Conservation (phyloP, 2,329 filamentous ascomycete genomes). For the Cryphonectria parasitica region DNA sequence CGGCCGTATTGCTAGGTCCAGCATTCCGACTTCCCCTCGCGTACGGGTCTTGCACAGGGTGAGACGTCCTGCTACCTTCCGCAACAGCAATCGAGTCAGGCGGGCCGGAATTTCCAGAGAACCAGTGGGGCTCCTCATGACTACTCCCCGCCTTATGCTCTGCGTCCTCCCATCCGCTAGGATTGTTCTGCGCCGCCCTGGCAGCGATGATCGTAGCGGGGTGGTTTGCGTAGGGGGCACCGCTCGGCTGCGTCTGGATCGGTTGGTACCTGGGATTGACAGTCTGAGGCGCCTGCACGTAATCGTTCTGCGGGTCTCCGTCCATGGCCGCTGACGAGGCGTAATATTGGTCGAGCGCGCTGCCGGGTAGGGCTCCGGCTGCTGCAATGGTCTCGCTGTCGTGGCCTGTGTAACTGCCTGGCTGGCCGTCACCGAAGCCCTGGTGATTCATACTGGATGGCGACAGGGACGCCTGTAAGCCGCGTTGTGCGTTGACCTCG, state of each 20-base stretch:
- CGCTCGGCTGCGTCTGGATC: constrained; percentile 31
- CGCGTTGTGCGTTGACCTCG: constrained; percentile 75
- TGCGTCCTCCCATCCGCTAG: not conserved
- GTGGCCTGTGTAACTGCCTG: constrained; percentile 46
- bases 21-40: not conserved
- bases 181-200: constrained; percentile 5
- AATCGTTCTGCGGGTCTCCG: constrained; percentile 22
- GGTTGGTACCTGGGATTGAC: constrained; percentile 52
- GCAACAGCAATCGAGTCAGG: constrained; percentile 12
- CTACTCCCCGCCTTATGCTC: constrained; percentile 12
- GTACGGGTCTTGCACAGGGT: constrained; percentile 7
- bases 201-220: constrained; percentile 15
- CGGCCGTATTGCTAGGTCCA: constrained; percentile 4
- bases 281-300: constrained; percentile 6
- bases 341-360: constrained; percentile 44
- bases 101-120: constrained; percentile 1
- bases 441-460: constrained; percentile 79
- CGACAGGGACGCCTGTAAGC: constrained; percentile 78
- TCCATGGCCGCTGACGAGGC: constrained; percentile 22
- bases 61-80: not conserved
- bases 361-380: constrained; percentile 58
- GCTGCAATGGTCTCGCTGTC: constrained; percentile 64
- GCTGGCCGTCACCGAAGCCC: constrained; percentile 47
- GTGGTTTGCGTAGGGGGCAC: constrained; percentile 19
- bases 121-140: constrained; percentile 13